Percentiles rank a stretch among this genome's conserved stretches.
These are phyloP conservation scores for thale cress (Arabidopsis thaliana) DNA, from an alignment of 345 rosid genomes.

Conservation along the genomic window TAIR10.1 NC_003071.7:15467001-15467500, in stretches of 20 bases:
- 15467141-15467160: slow-evolving; percentile 5
- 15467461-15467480: slow-evolving; percentile 80
- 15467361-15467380: slow-evolving; percentile 88
- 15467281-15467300: slow-evolving; percentile 98
- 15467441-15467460: slow-evolving; percentile 31
- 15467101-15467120: slow-evolving; percentile 26
- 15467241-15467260: slow-evolving; percentile 22
- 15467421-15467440: slow-evolving; percentile 26
- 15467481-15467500: slow-evolving; percentile 81
- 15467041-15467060: slow-evolving; percentile 11
- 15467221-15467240: slow-evolving; percentile 4
- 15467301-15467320: slow-evolving; percentile 98
- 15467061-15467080: slow-evolving; percentile 15
- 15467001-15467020: slow-evolving; percentile 26
- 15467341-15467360: slow-evolving; percentile 90
- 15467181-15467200: not conserved
- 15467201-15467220: slow-evolving; percentile 1
- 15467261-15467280: slow-evolving; percentile 84
- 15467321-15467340: slow-evolving; percentile 98
- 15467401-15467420: slow-evolving; percentile 27
- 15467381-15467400: slow-evolving; percentile 66
- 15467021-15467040: slow-evolving; percentile 21
- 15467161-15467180: slow-evolving; percentile 8
- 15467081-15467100: slow-evolving; percentile 14
- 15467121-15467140: slow-evolving; percentile 18